phyloP scores from a whole-genome alignment of 495 filamentous ascomycete genomes.

The Clohesyomyces aquaticus region DNA sequence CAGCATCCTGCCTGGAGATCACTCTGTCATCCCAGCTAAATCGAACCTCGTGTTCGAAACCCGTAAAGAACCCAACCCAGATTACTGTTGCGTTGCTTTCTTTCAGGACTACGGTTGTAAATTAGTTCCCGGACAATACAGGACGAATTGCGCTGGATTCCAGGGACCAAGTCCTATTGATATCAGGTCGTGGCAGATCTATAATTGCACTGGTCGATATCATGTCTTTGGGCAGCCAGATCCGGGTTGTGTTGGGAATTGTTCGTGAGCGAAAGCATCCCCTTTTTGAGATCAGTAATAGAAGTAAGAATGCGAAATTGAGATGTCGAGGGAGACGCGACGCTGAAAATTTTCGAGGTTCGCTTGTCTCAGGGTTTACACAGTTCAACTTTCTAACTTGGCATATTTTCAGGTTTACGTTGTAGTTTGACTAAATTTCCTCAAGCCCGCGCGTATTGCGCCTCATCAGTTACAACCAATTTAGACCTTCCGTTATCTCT shows the following conservation, averaged over 20 bases:
- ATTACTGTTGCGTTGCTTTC: not conserved
- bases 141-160: not conserved
- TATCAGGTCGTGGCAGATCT: not conserved
- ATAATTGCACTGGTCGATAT: not conserved
- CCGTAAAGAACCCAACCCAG: not conserved
- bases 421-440: too few species aligned
- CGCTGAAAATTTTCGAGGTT: too few species aligned
- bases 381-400: too few species aligned
- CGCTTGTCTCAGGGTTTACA: too few species aligned
- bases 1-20: not conserved
- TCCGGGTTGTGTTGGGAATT: not conserved
- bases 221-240: not conserved
- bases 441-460: too few species aligned
- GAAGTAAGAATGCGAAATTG: too few species aligned
- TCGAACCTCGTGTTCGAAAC: not conserved
- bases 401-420: too few species aligned
- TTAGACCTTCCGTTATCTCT: conserved; percentile 1
- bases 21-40: not conserved
- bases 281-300: too few species aligned
- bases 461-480: conserved; percentile 10
- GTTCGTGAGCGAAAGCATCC: too few species aligned
- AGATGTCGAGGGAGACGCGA: too few species aligned
- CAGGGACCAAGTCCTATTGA: not conserved
- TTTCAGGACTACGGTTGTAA: not conserved
- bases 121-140: not conserved